Evolutionary conservation across 2,329 filamentous ascomycete genomes (phyloP).

Genomic region (Claviceps purpurea): DNA sequence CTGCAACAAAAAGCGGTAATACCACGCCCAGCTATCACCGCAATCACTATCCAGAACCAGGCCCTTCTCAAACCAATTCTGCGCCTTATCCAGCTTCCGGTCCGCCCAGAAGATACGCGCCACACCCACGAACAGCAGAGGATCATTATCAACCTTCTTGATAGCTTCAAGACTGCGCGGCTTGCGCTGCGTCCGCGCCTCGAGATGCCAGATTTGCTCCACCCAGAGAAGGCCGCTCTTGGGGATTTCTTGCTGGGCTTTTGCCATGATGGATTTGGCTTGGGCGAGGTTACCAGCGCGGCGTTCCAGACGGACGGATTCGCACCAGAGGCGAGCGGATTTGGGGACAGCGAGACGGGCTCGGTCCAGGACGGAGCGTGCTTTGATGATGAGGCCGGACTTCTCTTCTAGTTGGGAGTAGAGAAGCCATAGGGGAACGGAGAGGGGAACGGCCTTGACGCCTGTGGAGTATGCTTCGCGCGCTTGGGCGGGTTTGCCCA

Average conservation of each 20-base stretch:
- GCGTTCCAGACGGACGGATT: conserved; percentile 86
- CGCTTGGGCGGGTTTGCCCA: conserved; percentile 68
- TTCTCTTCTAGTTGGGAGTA: conserved; percentile 81
- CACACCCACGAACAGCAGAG: conserved; percentile 77
- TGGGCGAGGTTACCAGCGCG: conserved; percentile 72
- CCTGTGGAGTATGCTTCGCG: conserved; percentile 82
- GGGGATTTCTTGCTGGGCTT: conserved; percentile 81
- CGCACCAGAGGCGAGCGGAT: conserved; percentile 73
- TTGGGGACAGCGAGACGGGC: conserved; percentile 81
- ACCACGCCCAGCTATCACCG: conserved; percentile 97
- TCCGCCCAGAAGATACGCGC: conserved; percentile 95
- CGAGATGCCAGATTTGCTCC: conserved; percentile 91
- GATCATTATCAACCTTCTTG: conserved; percentile 90
- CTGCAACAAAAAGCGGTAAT: conserved; percentile 82
- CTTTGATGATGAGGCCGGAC: conserved; percentile 73
- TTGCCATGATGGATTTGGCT: conserved; percentile 85
- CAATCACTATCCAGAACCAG: conserved; percentile 74
- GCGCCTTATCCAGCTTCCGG: conserved; percentile 80
- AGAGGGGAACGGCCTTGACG: conserved; percentile 73
- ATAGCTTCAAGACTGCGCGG: conserved; percentile 85
- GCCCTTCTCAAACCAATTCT: conserved; percentile 96
- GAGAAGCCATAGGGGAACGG: conserved; percentile 79
- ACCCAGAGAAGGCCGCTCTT: conserved; percentile 80
- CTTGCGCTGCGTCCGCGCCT: conserved; percentile 82
- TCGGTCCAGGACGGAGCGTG: conserved; percentile 83